Base-by-base conservation (phyloP, 78 protist genomes). In the Isochrysis galbana region DNA sequence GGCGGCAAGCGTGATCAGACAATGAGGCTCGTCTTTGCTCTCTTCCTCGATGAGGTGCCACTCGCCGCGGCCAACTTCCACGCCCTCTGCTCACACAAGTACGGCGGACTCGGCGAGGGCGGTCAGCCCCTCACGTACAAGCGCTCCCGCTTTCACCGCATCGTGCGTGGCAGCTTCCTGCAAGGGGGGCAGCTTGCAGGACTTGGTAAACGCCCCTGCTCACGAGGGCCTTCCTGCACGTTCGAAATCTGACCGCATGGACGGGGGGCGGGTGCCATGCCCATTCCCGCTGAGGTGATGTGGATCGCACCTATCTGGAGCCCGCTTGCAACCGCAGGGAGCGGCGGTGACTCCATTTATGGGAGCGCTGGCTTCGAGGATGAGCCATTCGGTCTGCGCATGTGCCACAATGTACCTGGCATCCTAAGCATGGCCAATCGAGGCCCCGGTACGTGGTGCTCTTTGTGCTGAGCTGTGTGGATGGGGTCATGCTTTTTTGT, bases 11-110 rank as follows among this genome's bases (percentile, higher is more conserved):
- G 32, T 2, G 82, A 72, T 36, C 36, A 29, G 82, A 29, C 82
- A 19, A 72, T 72, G 82, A 36, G 82, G 36, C 82, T 72, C 17
- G 82, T 72, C 44, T 72, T 72, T 34, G 82, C 44, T 1, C 42
- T 72, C 42, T 72, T 72, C 82, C 1, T 72, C 32, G 42, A 72
- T 3, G 44, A 72, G 82, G 82, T 34, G 82, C 82, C 82, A 1
- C 82, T 72, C 36, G 82, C 82, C 44, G 82, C 82, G 17, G 82
- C 82, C 82, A 72, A 72, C 82, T 72, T 72, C 82, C 42, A 72
- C 42, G 44, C 36, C 39, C 82, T 72, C 32, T 72, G 82, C 82
- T 14, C 82, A 2, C 82, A 72, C 10, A 4, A 42, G 32, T 34
- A 34, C 42, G 48, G 17, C 1, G 82, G 82, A 14, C 42, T 72